Evolutionary conservation across 352 stramenopile genomes (phyloP).

Genomic region (Globisporangium yorkense): DNA sequence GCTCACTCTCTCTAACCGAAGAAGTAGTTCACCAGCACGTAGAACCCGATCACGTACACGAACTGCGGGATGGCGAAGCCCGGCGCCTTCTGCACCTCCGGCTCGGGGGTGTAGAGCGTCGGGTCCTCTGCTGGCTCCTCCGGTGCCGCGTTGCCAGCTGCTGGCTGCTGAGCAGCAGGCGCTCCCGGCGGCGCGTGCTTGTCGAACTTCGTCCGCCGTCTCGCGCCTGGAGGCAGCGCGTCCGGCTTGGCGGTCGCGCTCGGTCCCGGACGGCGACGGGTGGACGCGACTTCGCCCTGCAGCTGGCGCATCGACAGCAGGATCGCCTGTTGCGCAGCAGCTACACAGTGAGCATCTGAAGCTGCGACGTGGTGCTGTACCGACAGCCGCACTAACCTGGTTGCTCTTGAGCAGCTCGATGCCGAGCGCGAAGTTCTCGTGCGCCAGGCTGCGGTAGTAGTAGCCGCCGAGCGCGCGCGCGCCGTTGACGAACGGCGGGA

Average conservation of each 20-base stretch:
- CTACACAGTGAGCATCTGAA: background rate
- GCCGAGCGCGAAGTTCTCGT: slow-evolving; percentile 67
- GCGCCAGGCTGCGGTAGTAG: slow-evolving; percentile 70
- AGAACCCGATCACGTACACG: slow-evolving; percentile 65
- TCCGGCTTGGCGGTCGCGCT: slow-evolving; percentile 44
- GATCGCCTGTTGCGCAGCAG: slow-evolving; percentile 38
- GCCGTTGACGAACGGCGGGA: slow-evolving; percentile 96
- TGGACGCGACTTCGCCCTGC: slow-evolving; percentile 61
- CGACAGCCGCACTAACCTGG: slow-evolving; percentile 26
- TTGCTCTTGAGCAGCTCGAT: slow-evolving; percentile 81
- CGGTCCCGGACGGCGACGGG: slow-evolving; percentile 36
- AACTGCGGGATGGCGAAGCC: slow-evolving; percentile 52
- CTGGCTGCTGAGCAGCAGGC: slow-evolving; percentile 7
- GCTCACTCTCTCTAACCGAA: slow-evolving; percentile 24
- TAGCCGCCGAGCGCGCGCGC: slow-evolving; percentile 93
- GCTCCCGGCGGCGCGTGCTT: slow-evolving; percentile 28
- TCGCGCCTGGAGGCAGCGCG: slow-evolving; percentile 39
- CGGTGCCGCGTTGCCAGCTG: background rate
- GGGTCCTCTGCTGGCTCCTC: slow-evolving; percentile 33
- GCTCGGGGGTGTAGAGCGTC: slow-evolving; percentile 34
- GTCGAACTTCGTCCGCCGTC: slow-evolving; percentile 62
- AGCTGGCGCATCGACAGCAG: slow-evolving; percentile 73
- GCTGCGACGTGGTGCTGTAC: no score
- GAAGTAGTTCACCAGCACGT: slow-evolving; percentile 68
- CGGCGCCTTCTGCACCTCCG: slow-evolving; percentile 42